Evolutionary conservation across 768 basidiomycete species (phyloP), one percentile per base, ranked within the genome.

Genomic region (Amanita pseudoporphyria): DNA sequence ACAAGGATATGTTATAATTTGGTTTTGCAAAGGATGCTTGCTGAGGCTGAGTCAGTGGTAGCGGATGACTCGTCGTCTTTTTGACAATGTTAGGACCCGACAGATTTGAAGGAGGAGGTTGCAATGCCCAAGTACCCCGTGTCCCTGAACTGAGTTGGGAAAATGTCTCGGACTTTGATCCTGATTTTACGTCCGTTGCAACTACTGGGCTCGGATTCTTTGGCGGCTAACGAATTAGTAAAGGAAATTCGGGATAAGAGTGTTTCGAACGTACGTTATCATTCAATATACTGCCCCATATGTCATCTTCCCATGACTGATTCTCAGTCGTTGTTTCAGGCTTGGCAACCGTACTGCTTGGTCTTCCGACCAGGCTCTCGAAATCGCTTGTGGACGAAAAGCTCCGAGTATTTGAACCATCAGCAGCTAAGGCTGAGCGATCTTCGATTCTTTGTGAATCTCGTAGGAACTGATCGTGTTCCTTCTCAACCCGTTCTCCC

Each of bases 361-460:
- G 62, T 47, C 82, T 76, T 9, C 83, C 84, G 3, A 95, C 89
- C 1, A 95, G 72, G 48, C 80, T 88, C 63, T 86, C 92, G 57
- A 99, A 99, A 60, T 96, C 84, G 14, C 91, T 71, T 16, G 74
- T 73, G 0, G 74, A 73, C n/a, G 68, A 65, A 35, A 72, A 61
- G 49, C 61, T 55, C 54, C 62, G 45, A 19, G 62, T 56, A 19
- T 62, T 56, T 50, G 62, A 62, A 1, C 76, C 77, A 57, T 75
- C 71, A 14, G 62, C 53, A 3, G 74, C 64, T 2, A 73, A 66
- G 2, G 74, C 69, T 36, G 81, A 85, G 22, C 74, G 81, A 60
- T 92, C 88, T 60, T 96, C 93, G 18, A 94, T 71, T 26, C 94
- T 77, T 56, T 93, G 91, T 1, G 92, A 87, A 62, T 98, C 96